A percentile compares a stretch with the other conserved stretches of the same genome.
phyloP scores from a whole-genome alignment of 1,284 basidiomycete genomes.

The Cutaneotrichosporon daszewskae region DNA sequence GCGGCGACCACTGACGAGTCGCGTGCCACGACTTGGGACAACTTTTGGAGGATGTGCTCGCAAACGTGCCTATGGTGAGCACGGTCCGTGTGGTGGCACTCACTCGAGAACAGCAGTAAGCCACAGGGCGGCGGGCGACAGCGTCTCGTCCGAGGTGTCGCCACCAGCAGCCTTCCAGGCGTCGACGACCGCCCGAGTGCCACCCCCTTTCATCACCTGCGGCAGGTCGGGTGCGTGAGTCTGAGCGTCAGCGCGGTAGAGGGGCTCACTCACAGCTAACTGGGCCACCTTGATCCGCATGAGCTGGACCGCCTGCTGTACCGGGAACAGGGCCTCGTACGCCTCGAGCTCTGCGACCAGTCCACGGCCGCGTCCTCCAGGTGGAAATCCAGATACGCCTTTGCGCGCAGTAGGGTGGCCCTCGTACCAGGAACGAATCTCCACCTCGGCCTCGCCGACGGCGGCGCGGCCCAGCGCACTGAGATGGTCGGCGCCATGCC shows the following conservation, averaged over 20 bases:
- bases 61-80: constrained; percentile 56
- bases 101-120: constrained; percentile 88
- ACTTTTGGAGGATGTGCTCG: constrained; percentile 61
- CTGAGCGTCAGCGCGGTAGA: not conserved
- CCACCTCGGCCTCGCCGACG: constrained; percentile 84
- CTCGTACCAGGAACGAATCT: constrained; percentile 73
- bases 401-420: constrained; percentile 34
- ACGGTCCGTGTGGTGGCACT: constrained; percentile 42
- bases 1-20: constrained; percentile 68
- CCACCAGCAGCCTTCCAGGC: constrained; percentile 40
- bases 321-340: constrained; percentile 24
- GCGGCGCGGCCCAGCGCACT: constrained; percentile 73
- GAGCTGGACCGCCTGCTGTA: constrained; percentile 34
- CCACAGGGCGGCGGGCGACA: constrained; percentile 80
- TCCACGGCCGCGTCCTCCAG: constrained; percentile 31
- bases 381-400: constrained; percentile 25
- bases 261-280: constrained; percentile 41
- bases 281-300: constrained; percentile 38
- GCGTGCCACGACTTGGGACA: constrained; percentile 72
- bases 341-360: constrained; percentile 13
- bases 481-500: constrained; percentile 20
- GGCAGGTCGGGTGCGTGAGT: constrained; percentile 11
- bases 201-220: not conserved
- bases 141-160: constrained; percentile 31
- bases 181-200: constrained; percentile 4